These are phyloP conservation scores for Trichoderma asperellum DNA, from an alignment of 2,329 filamentous ascomycete genomes.

Conservation along the genomic window DNA sequence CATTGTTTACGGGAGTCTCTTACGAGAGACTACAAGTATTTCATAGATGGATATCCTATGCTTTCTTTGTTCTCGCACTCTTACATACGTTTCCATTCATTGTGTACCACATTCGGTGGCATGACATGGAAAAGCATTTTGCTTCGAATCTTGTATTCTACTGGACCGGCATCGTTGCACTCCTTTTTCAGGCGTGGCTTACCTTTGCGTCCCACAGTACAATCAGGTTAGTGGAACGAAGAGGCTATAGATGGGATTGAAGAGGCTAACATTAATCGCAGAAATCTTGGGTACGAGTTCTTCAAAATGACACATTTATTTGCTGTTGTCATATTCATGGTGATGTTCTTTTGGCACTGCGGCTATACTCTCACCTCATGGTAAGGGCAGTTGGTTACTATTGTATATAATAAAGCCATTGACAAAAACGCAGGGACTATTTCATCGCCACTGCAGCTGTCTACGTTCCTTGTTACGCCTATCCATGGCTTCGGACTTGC, in stretches of 20 bases:
- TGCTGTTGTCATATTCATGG: background rate
- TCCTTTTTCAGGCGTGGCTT: background rate
- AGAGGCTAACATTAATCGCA: background rate
- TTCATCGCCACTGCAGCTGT: background rate
- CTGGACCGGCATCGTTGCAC: background rate
- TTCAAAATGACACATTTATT: background rate
- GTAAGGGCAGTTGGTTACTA: background rate
- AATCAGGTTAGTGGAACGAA: background rate
- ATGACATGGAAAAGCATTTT: background rate
- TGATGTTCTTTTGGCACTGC: background rate
- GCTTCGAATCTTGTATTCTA: background rate
- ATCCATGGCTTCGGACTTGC: background rate
- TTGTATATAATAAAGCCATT: background rate
- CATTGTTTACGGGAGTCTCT: background rate
- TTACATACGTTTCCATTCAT: background rate
- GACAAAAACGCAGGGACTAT: background rate
- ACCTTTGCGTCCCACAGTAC: background rate
- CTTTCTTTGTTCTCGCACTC: background rate
- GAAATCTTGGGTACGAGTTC: background rate
- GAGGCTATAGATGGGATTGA: too few species aligned
- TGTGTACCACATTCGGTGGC: constrained; percentile 1
- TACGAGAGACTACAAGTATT: background rate
- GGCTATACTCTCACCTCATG: background rate
- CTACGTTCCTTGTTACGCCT: background rate
- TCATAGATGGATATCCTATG: background rate